Base-by-base conservation (phyloP, 345 rosid species). In the Citrus hindsii region DNA sequence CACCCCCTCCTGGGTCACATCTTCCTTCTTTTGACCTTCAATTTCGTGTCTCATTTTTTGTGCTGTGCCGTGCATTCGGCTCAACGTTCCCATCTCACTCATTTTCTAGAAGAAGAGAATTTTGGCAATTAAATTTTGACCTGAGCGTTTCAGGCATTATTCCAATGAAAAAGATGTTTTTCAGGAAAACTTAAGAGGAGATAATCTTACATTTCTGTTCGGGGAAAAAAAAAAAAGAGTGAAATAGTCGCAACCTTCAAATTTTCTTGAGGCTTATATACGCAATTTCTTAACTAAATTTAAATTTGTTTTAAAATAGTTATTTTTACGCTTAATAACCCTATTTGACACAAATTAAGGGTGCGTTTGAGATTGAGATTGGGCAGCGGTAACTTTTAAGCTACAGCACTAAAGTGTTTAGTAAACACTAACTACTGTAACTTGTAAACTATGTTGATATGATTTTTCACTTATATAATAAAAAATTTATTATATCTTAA, bases 1-100 rank as follows among this genome's bases (percentile, higher is more conserved):
- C 63, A 75, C 59, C 59, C 71, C 60, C 37, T 35, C 13, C 51
- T 33, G 4, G 42, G 30, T 75, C 30, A 62, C 67, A 63, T 58
- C 22, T 53, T 38, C 8, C 79, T 22, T 9, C 66, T 58, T 51
- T 37, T 48, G 71, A 64, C 63, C 71, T 64, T 65, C 42, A 28
- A 35, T n/a, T 72, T 75, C 62, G 51, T 13, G 48, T 24, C 61
- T 56, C 24, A 10, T 58, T 73, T 51, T 28, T 33, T 74, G 61
- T 64, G 70, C 46, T 2, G 13, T 4, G 21, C 51, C 16, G 51
- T 46, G 51, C 69, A 18, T 1, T 32, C 9, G 25, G 25, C 51
- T 46, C 51, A 46, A 46, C 18, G 51, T 46, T 46, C 51, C 13
- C 51, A 12, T 63, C 67, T 13, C 5, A 7, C 70, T 37, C 27